Conservation (phyloP, 108 stramenopile genomes). For the Cyclotella baltica region DNA sequence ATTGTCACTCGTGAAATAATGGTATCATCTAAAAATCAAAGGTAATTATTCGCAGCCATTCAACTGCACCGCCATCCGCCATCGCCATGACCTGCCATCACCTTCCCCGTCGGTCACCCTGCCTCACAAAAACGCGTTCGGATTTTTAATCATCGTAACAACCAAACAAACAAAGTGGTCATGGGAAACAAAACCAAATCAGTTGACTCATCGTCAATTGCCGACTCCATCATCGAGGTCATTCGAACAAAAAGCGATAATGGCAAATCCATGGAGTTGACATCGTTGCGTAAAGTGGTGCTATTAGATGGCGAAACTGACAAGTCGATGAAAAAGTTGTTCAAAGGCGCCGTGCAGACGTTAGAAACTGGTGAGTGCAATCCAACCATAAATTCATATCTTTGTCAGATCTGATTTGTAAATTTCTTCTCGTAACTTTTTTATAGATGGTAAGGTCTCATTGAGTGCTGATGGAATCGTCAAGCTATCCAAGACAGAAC, state of each 20-base stretch:
- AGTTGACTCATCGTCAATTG: slow-evolving; percentile 19
- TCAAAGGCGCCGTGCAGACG: slow-evolving; percentile 75
- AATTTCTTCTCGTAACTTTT: background rate
- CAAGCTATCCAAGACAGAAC: slow-evolving; percentile 56
- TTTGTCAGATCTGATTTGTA: too few species aligned
- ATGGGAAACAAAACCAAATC: slow-evolving; percentile 23
- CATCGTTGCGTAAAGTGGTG: slow-evolving; percentile 41
- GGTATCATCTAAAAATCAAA: too few species aligned
- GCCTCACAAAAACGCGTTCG: too few species aligned
- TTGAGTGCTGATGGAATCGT: slow-evolving; percentile 76
- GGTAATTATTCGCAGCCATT: too few species aligned
- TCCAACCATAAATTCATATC: background rate
- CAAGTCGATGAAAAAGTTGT: slow-evolving; percentile 82
- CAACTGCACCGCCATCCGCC: too few species aligned
- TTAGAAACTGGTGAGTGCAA: slow-evolving; percentile 55
- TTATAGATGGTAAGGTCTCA: slow-evolving; percentile 31
- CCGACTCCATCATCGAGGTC: slow-evolving; percentile 31
- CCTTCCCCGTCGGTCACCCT: too few species aligned
- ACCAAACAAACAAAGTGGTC: too few species aligned
- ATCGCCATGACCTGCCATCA: too few species aligned
- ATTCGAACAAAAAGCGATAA: slow-evolving; percentile 36
- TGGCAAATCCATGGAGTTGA: slow-evolving; percentile 56
- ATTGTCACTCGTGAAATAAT: too few species aligned
- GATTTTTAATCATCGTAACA: too few species aligned
- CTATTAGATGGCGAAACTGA: slow-evolving; percentile 56